A percentile compares a stretch with the other conserved stretches of the same genome.
Evolutionary conservation across 2,329 filamentous ascomycete species (phyloP).

Genomic region (Sporothrix pseudoabietina): DNA sequence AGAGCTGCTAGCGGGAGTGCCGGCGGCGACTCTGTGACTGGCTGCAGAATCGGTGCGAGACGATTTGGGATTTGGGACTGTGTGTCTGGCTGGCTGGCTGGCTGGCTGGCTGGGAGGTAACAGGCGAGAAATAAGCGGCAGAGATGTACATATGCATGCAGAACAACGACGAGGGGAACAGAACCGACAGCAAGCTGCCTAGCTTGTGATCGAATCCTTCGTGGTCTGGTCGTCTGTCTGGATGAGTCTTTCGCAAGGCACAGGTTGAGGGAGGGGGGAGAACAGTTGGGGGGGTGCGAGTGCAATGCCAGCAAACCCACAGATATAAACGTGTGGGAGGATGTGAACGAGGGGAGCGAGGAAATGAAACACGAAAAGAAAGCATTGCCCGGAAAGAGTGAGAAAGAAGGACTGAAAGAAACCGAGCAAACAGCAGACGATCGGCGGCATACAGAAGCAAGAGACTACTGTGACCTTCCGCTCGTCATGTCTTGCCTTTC

Average conservation of each 20-base stretch:
- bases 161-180: background rate
- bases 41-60: constrained; percentile 28
- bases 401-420: background rate
- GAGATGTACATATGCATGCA: constrained; percentile 22
- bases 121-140: constrained; percentile 22
- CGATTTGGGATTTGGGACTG: background rate
- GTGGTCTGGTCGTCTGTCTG: constrained; percentile 8
- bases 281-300: background rate
- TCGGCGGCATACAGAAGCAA: background rate
- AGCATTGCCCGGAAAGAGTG: no score
- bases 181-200: background rate
- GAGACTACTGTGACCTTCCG: background rate
- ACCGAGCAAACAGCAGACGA: background rate
- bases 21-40: constrained; percentile 26
- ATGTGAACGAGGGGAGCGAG: background rate
- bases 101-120: constrained; percentile 17
- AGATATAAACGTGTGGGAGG: background rate
- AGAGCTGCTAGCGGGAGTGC: constrained; percentile 10
- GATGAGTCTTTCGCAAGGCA: background rate
- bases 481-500: background rate
- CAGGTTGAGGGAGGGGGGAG: background rate
- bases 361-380: constrained; percentile 14
- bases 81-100: background rate
- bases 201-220: constrained; percentile 27
- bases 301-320: background rate